Evolutionary conservation across 163 green algal genomes (phyloP).

Genomic region (Chlamydomonas reinhardtii): DNA sequence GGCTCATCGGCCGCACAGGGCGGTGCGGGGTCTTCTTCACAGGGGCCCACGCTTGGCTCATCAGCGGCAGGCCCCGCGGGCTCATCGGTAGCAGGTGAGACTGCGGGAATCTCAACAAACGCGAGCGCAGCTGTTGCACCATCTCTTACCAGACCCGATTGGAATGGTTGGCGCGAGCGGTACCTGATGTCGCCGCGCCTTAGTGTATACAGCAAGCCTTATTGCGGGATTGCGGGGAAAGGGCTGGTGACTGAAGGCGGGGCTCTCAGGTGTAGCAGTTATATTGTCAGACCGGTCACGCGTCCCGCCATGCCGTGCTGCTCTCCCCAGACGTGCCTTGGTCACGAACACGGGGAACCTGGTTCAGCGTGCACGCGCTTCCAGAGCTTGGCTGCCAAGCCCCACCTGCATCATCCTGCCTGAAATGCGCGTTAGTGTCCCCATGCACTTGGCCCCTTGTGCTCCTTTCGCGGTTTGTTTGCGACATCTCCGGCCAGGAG

Average conservation of each 20-base stretch:
- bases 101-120: neutral
- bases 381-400: no score
- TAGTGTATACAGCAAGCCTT: neutral
- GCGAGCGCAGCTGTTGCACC: neutral
- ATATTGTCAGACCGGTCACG: neutral
- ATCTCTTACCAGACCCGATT: neutral
- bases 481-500: no score
- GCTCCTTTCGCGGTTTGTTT: no score
- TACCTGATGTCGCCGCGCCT: neutral
- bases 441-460: neutral
- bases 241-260: no score
- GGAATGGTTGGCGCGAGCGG: no score
- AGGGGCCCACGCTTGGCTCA: neutral
- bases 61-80: no score
- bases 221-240: neutral
- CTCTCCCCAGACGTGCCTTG: no score
- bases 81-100: conserved; percentile 21
- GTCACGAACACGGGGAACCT: no score
- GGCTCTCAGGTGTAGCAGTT: neutral
- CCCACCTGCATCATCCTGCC: no score
- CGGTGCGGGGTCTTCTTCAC: neutral
- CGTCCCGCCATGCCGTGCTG: neutral
- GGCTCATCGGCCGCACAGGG: neutral
- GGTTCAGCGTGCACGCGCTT: no score
- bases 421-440: no score